Evolutionary conservation across 257 asterid species (phyloP), one percentile per base, ranked within the genome.

Genomic region (Solanum piurae): DNA sequence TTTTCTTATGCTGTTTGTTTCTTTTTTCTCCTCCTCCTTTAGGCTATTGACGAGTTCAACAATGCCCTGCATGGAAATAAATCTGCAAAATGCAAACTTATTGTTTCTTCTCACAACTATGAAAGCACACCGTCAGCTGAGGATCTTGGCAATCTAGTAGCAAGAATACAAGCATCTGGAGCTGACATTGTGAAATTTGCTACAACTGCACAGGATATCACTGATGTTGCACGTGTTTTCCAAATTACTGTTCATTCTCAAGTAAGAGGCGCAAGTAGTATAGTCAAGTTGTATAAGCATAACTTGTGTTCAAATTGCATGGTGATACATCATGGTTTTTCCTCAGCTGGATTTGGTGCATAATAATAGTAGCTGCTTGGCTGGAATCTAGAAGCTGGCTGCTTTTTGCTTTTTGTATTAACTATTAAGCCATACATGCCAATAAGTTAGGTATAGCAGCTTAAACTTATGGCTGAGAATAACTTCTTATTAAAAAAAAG

Each of bases 131-230:
- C 98, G 87, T 92, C 98, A 12, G 89, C 91, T 20, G 98, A 97
- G 91, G 98, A 96, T 29, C 94, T 97, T 58, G 98, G 99, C 60
- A 84, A 93, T 91, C 99, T 97, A 73, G 99, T 96, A 46, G 98
- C 98, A 75, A 91, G 94, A 87, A 97, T 97, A 91, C 99, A 96
- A 92, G 98, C 96, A 87, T 91, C 95, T 74, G 99, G 99, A 64
- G 99, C 99, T 23, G 99, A 97, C 94, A 94, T 97, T 11, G 97
- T 97, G 87, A 96, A 97, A 91, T 91, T 97, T 86, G 99, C 99
- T 75, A 97, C 99, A 68, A 96, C 99, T 46, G 98, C 99, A 79
- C 80, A 84, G 87, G 98, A 96, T 91, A 92, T 97, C 92, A 94
- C 96, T 0, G 99, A 97, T 77, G 98, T 94, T 21, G 98, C 98